Conservation (phyloP, 108 stramenopile genomes). For the Cyclotella cryptica region DNA sequence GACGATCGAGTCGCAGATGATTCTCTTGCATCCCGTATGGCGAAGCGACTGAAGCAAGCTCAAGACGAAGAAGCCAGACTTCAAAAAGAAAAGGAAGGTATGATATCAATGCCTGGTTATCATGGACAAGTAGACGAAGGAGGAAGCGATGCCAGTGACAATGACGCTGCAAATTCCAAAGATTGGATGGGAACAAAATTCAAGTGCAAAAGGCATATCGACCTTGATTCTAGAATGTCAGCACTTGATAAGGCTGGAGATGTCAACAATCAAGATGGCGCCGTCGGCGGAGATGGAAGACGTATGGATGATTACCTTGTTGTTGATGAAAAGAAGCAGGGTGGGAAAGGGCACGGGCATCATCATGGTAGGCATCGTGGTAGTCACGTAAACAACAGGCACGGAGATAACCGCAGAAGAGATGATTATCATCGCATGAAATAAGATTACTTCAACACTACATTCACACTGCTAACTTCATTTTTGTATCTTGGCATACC, state of each 20-base stretch:
- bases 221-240: slow-evolving; percentile 55
- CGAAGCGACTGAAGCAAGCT: slow-evolving; percentile 43
- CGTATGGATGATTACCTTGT: slow-evolving; percentile 80
- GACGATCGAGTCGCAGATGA: slow-evolving; percentile 35
- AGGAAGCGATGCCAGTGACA: slow-evolving; percentile 28
- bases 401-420: background rate
- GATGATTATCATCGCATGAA: background rate
- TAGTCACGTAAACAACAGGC: background rate
- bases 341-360: slow-evolving; percentile 2
- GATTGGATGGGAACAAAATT: slow-evolving; percentile 82
- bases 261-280: slow-evolving; percentile 14
- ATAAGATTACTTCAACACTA: background rate
- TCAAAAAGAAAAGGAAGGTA: slow-evolving; percentile 30
- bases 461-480: no score
- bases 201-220: slow-evolving; percentile 84
- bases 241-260: slow-evolving; percentile 44
- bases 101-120: slow-evolving; percentile 44
- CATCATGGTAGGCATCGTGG: slow-evolving; percentile 4
- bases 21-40: slow-evolving; percentile 67
- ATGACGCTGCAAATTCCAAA: slow-evolving; percentile 4
- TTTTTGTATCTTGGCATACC: no score
- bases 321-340: slow-evolving; percentile 59
- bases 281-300: slow-evolving; percentile 78
- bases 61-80: slow-evolving; percentile 29
- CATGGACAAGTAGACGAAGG: slow-evolving; percentile 48